phyloP scores from a whole-genome alignment of 1,284 basidiomycete species.

The Inonotus hispidus region DNA sequence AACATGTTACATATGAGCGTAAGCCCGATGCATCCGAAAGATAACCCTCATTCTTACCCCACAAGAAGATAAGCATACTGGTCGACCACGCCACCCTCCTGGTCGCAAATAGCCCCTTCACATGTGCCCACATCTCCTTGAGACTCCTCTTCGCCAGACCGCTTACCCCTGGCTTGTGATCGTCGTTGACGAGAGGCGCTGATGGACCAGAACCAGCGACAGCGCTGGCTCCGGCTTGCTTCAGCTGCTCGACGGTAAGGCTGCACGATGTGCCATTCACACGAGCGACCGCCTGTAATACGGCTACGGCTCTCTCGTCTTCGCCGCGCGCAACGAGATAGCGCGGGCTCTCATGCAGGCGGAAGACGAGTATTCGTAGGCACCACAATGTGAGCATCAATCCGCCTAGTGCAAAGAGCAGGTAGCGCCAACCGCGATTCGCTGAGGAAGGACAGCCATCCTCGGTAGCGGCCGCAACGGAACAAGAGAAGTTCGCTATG shows the following conservation, averaged over 20 bases:
- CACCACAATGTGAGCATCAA: slow-evolving; percentile 50
- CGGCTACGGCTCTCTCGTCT: slow-evolving; percentile 57
- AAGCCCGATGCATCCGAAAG: neutral
- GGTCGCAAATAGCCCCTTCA: slow-evolving; percentile 51
- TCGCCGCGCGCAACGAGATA: slow-evolving; percentile 56
- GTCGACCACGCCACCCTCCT: slow-evolving; percentile 55
- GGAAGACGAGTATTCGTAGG: slow-evolving; percentile 55
- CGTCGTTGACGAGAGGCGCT: slow-evolving; percentile 1
- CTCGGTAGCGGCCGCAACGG: slow-evolving; percentile 25
- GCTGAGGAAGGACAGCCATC: slow-evolving; percentile 34
- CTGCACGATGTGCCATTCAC: slow-evolving; percentile 46
- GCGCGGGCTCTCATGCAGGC: slow-evolving; percentile 56
- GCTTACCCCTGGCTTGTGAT: slow-evolving; percentile 23
- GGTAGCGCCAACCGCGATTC: slow-evolving; percentile 64
- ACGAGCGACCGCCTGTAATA: slow-evolving; percentile 52
- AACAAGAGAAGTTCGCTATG: slow-evolving; percentile 57
- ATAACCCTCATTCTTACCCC: slow-evolving; percentile 33
- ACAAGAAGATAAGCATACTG: slow-evolving; percentile 46
- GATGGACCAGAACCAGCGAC: neutral
- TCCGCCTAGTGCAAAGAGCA: slow-evolving; percentile 35
- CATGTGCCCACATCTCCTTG: slow-evolving; percentile 35
- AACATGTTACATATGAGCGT: slow-evolving; percentile 4
- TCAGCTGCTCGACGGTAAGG: slow-evolving; percentile 39
- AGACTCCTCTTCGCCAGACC: slow-evolving; percentile 31
- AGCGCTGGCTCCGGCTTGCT: slow-evolving; percentile 24